These are phyloP conservation scores for Aspergillus ostianus DNA, from an alignment of 495 filamentous ascomycete species.

Conservation along the genomic window DNA sequence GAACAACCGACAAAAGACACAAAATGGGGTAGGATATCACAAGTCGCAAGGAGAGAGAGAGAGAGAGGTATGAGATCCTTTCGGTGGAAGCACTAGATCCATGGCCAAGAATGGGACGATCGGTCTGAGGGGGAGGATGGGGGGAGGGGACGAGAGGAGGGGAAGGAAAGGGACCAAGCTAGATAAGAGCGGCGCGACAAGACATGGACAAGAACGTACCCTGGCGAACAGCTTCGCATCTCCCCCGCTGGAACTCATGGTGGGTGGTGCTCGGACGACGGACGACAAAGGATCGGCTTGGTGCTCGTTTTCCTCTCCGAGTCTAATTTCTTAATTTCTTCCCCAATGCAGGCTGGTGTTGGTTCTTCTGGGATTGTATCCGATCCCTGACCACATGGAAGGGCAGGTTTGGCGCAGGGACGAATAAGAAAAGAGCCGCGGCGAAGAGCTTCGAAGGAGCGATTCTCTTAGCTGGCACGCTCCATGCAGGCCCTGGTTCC, in stretches of 20 bases:
- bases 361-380: too few species aligned
- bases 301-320: slow-evolving; percentile 5
- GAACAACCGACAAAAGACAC: neutral
- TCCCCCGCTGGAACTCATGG: slow-evolving; percentile 77
- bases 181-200: neutral
- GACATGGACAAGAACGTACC: slow-evolving; percentile 59
- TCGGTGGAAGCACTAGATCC: neutral
- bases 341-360: neutral
- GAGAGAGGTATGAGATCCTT: neutral
- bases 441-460: slow-evolving; percentile 9
- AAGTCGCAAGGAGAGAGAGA: slow-evolving; percentile 1
- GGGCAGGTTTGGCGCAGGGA: slow-evolving; percentile 10
- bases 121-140: slow-evolving; percentile 7
- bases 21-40: slow-evolving; percentile 12
- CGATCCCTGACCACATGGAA: too few species aligned
- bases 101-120: slow-evolving; percentile 4
- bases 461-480: slow-evolving; percentile 22
- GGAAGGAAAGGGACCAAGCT: neutral
- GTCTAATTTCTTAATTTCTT: neutral
- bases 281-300: slow-evolving; percentile 1
- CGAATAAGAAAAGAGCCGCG: slow-evolving; percentile 13
- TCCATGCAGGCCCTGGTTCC: slow-evolving; percentile 17
- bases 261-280: slow-evolving; percentile 24
- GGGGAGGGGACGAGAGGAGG: slow-evolving; percentile 3
- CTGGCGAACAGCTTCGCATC: slow-evolving; percentile 99